Percentiles rank a stretch among this genome's conserved stretches.
phyloP scores from a whole-genome alignment of 495 filamentous ascomycete species.

The Hypoxylon fuscum region DNA sequence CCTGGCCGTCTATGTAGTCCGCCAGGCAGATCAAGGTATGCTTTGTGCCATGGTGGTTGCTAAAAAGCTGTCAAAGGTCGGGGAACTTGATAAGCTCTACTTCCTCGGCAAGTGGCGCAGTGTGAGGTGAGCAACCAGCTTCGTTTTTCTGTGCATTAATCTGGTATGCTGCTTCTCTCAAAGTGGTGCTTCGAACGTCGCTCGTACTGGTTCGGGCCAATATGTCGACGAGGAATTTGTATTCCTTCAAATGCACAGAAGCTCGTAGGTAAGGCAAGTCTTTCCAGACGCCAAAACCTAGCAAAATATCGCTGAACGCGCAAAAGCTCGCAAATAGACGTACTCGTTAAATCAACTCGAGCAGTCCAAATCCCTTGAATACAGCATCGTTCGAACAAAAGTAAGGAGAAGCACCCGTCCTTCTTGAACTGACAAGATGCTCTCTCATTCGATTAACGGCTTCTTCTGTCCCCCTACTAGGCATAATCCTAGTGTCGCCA shows the following conservation, averaged over 20 bases:
- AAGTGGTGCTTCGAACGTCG: slow-evolving; percentile 2
- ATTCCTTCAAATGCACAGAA: slow-evolving; percentile 1
- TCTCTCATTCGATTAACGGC: slow-evolving; percentile 83
- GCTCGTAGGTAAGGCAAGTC: background rate
- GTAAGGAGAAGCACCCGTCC: background rate
- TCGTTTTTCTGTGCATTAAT: background rate
- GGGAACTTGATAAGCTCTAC: background rate
- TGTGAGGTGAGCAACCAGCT: background rate
- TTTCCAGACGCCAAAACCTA: background rate
- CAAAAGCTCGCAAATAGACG: background rate
- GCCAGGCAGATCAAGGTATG: background rate
- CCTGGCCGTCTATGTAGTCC: background rate
- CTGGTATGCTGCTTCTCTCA: background rate
- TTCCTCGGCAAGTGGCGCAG: background rate
- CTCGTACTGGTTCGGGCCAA: background rate
- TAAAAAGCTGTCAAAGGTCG: background rate
- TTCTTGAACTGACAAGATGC: background rate
- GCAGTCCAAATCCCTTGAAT: background rate
- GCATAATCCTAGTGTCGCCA: slow-evolving; percentile 81
- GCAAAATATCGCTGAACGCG: background rate
- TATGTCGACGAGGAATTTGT: background rate
- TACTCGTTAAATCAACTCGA: background rate
- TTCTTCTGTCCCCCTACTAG: slow-evolving; percentile 88
- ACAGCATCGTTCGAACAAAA: background rate
- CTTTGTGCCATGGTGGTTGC: background rate